Base-by-base conservation (phyloP, 164 flowering plant genomes). In the Vitis amurensis region DNA sequence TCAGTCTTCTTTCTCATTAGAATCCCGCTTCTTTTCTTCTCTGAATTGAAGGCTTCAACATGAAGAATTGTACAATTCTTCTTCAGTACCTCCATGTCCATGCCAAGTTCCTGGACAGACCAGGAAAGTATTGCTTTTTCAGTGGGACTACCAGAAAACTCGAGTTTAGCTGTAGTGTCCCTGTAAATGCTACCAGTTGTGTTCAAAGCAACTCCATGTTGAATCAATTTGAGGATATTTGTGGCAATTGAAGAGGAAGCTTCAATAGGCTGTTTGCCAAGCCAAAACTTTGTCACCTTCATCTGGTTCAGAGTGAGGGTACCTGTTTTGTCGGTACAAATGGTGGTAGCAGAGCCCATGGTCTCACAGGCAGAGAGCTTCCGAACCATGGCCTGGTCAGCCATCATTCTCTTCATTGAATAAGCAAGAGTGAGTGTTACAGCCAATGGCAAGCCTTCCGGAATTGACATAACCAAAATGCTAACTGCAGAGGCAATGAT, bases 81-180 rank as follows among this genome's bases (percentile, higher is more conserved):
- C 71, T 68, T 83, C 71, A 81, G 0, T 30, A 64, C 71, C 48
- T 83, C 83, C 74, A 82, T 72, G 50, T 83, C 69, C 87, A 82
- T 76, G 4, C 74, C 77, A 67, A 81, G 17, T 0, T 83, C 79
- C 51, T 55, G 3, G 7, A 78, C 87, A n/a, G 85, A 87, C 93
- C 90, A 89, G 1, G 81, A 73, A 37, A 84, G 86, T 47, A 88
- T 77, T 2, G 92, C 90, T 50, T 82, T 87, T 56, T 89, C 94
- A 2, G 91, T 89, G 0, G 91, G 94, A 69, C 88, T 85, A 10
- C 88, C 93, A 0, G 87, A 84, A 66, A 87, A 75, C 68, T 86
- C 90, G 13, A 70, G 55, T n/a, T 56, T 71, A 0, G 72, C 74
- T 29, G 75, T 53, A 47, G 15, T 23, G 3, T 73, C 50, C 71